A percentile compares a stretch with the other conserved stretches of the same genome.
Conservation (phyloP, 2,329 filamentous ascomycete genomes). For the Talaromyces rugulosus region DNA sequence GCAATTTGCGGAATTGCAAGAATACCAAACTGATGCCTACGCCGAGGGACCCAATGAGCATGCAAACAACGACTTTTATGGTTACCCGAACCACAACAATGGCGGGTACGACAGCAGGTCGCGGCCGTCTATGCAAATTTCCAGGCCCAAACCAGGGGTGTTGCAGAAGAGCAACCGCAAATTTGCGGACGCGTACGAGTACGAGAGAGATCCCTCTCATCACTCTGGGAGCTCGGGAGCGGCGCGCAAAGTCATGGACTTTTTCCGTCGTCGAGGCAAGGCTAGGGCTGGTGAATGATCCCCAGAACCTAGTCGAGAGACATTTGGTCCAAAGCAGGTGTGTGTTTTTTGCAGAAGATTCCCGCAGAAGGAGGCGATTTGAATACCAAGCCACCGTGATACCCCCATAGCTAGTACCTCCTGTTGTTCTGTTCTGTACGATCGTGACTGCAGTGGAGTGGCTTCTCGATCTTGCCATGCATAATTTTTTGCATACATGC, state of each 20-base stretch:
- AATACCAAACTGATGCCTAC: slow-evolving; percentile 4
- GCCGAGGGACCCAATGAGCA: slow-evolving; percentile 25
- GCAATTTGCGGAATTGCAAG: slow-evolving; percentile 36
- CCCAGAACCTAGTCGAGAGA: not conserved
- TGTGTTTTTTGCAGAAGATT: slow-evolving; percentile 15
- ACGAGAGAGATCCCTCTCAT: slow-evolving; percentile 55
- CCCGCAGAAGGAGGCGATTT: slow-evolving; percentile 30
- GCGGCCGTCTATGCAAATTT: slow-evolving; percentile 38
- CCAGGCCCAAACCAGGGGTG: slow-evolving; percentile 50
- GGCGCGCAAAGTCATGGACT: slow-evolving; percentile 94
- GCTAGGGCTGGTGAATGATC: slow-evolving; percentile 52
- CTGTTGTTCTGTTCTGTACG: slow-evolving; percentile 32
- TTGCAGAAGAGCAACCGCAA: slow-evolving; percentile 81
- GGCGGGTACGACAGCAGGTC: slow-evolving; percentile 36
- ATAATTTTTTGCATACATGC: slow-evolving; percentile 23
- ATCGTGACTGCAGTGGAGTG: slow-evolving; percentile 24
- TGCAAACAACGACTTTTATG: slow-evolving; percentile 23
- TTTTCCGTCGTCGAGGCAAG: slow-evolving; percentile 84
- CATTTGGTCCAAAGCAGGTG: not conserved
- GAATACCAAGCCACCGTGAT: slow-evolving; percentile 32
- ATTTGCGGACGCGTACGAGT: slow-evolving; percentile 85
- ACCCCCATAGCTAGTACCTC: slow-evolving; percentile 32
- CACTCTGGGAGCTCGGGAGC: slow-evolving; percentile 81
- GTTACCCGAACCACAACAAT: slow-evolving; percentile 36
- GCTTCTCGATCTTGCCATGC: slow-evolving; percentile 22